Conservation (phyloP, 2,329 filamentous ascomycete species). For the Penicillium nordicum region DNA sequence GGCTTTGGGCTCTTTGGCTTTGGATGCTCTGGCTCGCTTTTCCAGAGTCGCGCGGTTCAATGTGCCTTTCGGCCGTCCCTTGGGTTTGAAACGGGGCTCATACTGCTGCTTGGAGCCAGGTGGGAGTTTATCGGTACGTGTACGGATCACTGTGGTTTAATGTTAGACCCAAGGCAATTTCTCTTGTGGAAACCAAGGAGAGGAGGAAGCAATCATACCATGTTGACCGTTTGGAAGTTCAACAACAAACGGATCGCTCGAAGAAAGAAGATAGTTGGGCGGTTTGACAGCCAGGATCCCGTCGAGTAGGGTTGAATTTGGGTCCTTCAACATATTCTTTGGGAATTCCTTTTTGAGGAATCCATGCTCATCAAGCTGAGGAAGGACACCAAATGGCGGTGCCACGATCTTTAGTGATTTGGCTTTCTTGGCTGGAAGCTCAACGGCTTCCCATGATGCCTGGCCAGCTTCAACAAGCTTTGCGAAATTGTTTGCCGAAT, state of each 20-base stretch:
- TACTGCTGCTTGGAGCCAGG: conserved; percentile 9
- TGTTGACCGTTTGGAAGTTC: conserved; percentile 29
- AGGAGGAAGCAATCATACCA: conserved; percentile 22
- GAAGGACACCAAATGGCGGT: conserved; percentile 31
- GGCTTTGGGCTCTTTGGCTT: background rate
- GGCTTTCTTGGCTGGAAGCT: conserved; percentile 31
- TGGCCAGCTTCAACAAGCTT: conserved; percentile 51
- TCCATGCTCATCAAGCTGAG: conserved; percentile 48
- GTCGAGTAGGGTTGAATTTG: conserved; percentile 44
- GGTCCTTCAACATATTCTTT: conserved; percentile 39
- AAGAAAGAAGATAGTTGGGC: conserved; percentile 32
- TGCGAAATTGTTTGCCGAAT: conserved; percentile 52
- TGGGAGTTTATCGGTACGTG: conserved; percentile 6
- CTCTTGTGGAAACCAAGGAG: conserved; percentile 2
- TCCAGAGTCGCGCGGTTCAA: conserved; percentile 11
- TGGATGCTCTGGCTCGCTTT: background rate
- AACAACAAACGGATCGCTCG: conserved; percentile 34
- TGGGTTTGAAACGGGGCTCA: conserved; percentile 1
- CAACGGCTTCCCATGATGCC: conserved; percentile 54
- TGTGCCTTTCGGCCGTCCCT: conserved; percentile 18
- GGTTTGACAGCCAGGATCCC: conserved; percentile 34
- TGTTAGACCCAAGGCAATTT: conserved; percentile 4
- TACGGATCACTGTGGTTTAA: conserved; percentile 7
- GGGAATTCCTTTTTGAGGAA: conserved; percentile 39
- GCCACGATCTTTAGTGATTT: conserved; percentile 29